These are phyloP conservation scores for Populus euphratica DNA, from an alignment of 345 rosid species.

Conservation along the genomic window DNA sequence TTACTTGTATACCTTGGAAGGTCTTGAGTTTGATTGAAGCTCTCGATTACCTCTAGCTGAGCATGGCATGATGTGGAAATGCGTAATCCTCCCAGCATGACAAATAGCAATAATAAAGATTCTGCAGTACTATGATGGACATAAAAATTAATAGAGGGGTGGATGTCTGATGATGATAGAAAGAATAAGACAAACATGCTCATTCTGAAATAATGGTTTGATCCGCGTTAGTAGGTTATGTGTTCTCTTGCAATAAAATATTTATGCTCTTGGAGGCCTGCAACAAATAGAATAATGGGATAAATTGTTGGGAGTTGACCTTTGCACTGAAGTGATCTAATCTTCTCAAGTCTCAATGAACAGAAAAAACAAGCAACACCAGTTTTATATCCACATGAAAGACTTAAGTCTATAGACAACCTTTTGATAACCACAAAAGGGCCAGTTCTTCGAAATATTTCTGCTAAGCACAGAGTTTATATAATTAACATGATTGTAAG, in stretches of 20 bases:
- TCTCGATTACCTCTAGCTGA: background rate
- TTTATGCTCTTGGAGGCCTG: constrained; percentile 12
- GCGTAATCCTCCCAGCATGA: background rate
- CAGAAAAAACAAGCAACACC: constrained; percentile 15
- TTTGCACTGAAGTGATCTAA: constrained; percentile 11
- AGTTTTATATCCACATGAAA: constrained; percentile 12
- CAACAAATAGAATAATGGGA: constrained; percentile 12
- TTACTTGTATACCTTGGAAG: background rate
- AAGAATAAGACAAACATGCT: constrained; percentile 38
- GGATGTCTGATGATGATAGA: background rate
- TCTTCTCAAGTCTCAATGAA: constrained; percentile 21
- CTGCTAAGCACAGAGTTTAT: background rate
- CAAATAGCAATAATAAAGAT: background rate
- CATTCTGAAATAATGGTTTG: constrained; percentile 36
- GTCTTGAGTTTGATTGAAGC: background rate
- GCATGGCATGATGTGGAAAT: background rate
- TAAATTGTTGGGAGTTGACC: constrained; percentile 37
- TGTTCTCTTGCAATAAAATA: constrained; percentile 18
- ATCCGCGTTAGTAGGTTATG: constrained; percentile 28
- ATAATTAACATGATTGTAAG: background rate
- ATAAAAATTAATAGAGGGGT: background rate
- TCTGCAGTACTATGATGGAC: background rate
- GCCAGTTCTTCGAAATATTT: constrained; percentile 15
- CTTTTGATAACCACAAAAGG: constrained; percentile 5
- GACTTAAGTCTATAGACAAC: background rate